Evolutionary conservation across 257 asterid species (phyloP), one percentile per base, ranked within the genome.

Genomic region (Ophiorrhiza pumila): DNA sequence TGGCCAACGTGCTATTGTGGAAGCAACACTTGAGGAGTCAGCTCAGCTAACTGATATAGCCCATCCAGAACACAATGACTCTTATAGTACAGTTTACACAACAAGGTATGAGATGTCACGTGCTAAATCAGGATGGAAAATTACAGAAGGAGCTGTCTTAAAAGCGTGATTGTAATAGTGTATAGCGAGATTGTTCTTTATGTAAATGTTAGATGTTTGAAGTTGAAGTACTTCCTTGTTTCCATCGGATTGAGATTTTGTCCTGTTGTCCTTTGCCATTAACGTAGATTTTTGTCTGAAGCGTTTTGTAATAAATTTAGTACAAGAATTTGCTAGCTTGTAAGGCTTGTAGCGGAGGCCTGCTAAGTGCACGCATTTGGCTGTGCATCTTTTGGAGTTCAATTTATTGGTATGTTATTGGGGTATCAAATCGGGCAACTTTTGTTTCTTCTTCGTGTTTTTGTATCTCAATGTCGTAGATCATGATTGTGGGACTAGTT

Each of bases 71-170:
- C 84, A 83, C 66, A 82, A 90, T 55, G 93, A 91, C 82, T 87
- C 98, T 0, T 89, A 87, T 63, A 85, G 82, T 73, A 81, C 90
- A 34, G 76, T 90, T 67, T 94, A 91, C 72, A 88, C 99, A 9
- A 90, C 96, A 31, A 87, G 98, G 80, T 94, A 94, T 64, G 98
- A 91, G 77, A 78, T 90, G 90, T 82, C 85, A 35, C 79, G 82
- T 78, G 86, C 77, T 0, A 78, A 85, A 22, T 87, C 97, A 0
- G 96, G 92, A 55, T 91, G 99, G 99, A 91, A 84, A 84, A 91
- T 91, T 74, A 81, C 88, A n/a, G 99, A 88, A 80, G 99, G 99
- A 52, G 98, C 98, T 68, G 98, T 91, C 69, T 93, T 91, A 29
- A 94, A 88, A 83, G 83, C 95, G 0, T 87, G 82, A 82, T 58